These are phyloP conservation scores for Eleusine indica DNA, from an alignment of 176 grass and related monocot genomes.

Conservation along the genomic window DNA sequence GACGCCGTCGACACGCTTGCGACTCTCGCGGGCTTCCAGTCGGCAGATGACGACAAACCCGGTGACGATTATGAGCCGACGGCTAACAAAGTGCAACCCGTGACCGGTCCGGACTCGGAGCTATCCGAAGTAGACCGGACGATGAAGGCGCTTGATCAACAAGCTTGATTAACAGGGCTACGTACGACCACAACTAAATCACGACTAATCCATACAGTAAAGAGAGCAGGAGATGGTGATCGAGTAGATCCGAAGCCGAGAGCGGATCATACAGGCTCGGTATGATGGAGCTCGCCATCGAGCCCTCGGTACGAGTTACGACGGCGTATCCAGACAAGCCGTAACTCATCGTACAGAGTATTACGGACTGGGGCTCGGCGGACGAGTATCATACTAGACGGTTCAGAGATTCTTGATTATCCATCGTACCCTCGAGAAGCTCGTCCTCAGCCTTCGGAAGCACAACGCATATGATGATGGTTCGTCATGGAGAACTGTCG, in stretches of 20 bases:
- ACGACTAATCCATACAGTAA: neutral
- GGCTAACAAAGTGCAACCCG: constrained; percentile 23
- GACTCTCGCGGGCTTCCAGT: constrained; percentile 49
- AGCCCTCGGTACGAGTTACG: too few species aligned
- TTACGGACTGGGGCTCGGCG: too few species aligned
- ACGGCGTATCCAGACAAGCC: too few species aligned
- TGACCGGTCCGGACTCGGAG: constrained; percentile 38
- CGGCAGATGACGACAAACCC: constrained; percentile 28
- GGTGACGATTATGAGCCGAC: constrained; percentile 4
- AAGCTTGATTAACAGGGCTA: constrained; percentile 6
- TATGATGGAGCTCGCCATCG: too few species aligned
- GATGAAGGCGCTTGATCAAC: constrained; percentile 26
- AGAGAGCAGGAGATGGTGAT: neutral
- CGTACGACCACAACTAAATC: neutral
- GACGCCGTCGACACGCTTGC: constrained; percentile 68
- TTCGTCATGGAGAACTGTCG: neutral
- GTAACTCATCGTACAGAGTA: too few species aligned
- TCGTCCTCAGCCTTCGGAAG: neutral
- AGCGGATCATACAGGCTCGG: neutral
- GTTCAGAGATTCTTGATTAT: neutral
- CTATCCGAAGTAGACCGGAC: neutral
- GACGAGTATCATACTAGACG: too few species aligned
- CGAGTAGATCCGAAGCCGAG: too few species aligned
- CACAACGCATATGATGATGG: neutral
- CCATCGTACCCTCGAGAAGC: neutral